phyloP scores from a whole-genome alignment of 805 yeast genomes.

The Vanderwaltozyma tropicalis region DNA sequence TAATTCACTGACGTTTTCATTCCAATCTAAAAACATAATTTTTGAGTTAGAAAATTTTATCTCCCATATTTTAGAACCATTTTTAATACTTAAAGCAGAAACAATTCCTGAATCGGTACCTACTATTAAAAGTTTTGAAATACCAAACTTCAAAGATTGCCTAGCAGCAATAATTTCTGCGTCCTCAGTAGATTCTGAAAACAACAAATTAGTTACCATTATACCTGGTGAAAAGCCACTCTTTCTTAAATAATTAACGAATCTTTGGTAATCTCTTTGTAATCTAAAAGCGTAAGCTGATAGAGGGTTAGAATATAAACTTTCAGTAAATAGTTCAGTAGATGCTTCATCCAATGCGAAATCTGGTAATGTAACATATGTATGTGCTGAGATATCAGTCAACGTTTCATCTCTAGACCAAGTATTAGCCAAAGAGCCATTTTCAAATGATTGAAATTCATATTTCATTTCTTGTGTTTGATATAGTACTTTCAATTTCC shows the following conservation, averaged over 20 bases:
- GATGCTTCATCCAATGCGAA: conserved; percentile 7
- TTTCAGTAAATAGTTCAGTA: conserved; percentile 16
- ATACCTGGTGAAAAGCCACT: conserved; percentile 17
- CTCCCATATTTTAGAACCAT: conserved; percentile 35
- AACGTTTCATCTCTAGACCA: conserved; percentile 41
- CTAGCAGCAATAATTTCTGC: conserved; percentile 3
- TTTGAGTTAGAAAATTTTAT: conserved; percentile 15
- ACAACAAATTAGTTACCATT: conserved; percentile 10
- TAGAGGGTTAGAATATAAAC: conserved; percentile 4
- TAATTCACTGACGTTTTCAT: conserved; percentile 11
- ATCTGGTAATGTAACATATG: conserved; percentile 16
- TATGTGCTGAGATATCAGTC: conserved; percentile 29
- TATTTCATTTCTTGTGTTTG: conserved; percentile 9
- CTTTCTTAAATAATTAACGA: conserved; percentile 9
- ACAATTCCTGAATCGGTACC: conserved; percentile 34
- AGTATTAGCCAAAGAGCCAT: conserved; percentile 12
- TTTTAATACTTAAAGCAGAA: conserved; percentile 33
- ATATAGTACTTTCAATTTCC: conserved; percentile 7
- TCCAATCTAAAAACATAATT: conserved; percentile 16
- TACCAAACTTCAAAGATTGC: conserved; percentile 34
- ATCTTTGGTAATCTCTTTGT: conserved; percentile 12
- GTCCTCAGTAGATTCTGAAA: conserved; percentile 10
- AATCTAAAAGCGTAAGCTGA: conserved; percentile 25
- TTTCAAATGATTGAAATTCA: conserved; percentile 11
- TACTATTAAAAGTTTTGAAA: conserved; percentile 33